Conservation (phyloP, 108 stramenopile genomes). For the Stephanodiscus triporus region DNA sequence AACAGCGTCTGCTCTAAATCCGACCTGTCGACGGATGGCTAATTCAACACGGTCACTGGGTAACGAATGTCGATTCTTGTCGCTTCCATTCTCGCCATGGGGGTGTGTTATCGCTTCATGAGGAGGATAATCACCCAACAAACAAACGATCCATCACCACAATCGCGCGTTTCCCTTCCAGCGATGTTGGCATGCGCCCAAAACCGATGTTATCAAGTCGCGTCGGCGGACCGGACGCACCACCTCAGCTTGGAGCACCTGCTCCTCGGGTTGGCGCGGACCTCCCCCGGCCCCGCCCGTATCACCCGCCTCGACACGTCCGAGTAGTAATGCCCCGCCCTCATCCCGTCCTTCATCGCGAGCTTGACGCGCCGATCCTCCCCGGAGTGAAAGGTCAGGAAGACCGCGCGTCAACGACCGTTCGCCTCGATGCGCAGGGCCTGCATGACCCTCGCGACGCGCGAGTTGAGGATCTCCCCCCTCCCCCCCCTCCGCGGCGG, state of each 20-base stretch:
- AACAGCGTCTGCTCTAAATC: too few relatives aligned
- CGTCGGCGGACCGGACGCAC: background rate
- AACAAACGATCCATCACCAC: too few relatives aligned
- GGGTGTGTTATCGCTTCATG: too few relatives aligned
- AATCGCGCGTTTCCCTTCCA: too few relatives aligned
- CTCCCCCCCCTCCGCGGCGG: too few relatives aligned
- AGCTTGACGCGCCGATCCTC: conserved; percentile 54
- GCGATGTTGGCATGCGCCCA: too few relatives aligned
- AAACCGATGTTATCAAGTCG: too few relatives aligned
- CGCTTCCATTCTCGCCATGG: too few relatives aligned
- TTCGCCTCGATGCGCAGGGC: conserved; percentile 55
- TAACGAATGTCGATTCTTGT: too few relatives aligned
- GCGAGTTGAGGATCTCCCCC: conserved; percentile 11
- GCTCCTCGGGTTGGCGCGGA: conserved; percentile 12
- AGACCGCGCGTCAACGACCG: conserved; percentile 28
- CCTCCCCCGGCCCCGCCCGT: conserved; percentile 19
- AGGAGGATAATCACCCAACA: too few relatives aligned
- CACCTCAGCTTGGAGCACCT: conserved; percentile 25
- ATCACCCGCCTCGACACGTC: conserved; percentile 16
- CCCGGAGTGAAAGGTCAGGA: conserved; percentile 52
- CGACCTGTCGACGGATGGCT: too few relatives aligned
- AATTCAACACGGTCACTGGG: too few relatives aligned
- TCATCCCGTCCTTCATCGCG: conserved; percentile 23
- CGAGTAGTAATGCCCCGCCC: conserved; percentile 21
- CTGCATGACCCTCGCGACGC: conserved; percentile 39